These are phyloP conservation scores for Ogataea allantospora DNA, from an alignment of 805 yeast species.

Conservation along the genomic window DNA sequence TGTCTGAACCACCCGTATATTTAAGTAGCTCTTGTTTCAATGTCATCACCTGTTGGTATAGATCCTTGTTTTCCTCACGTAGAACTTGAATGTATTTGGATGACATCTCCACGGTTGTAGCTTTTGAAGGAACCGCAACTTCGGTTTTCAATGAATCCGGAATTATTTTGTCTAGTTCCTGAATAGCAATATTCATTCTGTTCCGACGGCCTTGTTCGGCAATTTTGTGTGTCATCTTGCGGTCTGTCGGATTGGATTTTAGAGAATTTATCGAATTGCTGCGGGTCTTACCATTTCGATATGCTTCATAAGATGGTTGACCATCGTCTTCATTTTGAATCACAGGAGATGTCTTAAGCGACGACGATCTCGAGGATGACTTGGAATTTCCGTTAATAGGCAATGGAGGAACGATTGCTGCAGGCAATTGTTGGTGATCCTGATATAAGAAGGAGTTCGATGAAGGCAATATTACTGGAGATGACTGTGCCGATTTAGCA, in stretches of 20 bases:
- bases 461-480: constrained; percentile 38
- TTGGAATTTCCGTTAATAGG: constrained; percentile 9
- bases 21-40: constrained; percentile 28
- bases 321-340: constrained; percentile 13
- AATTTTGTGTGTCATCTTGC: constrained; percentile 76
- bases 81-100: constrained; percentile 60
- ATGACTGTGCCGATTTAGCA: constrained; percentile 31
- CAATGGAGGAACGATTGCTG: constrained; percentile 8
- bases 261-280: constrained; percentile 11
- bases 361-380: constrained; percentile 12
- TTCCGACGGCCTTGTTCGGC: constrained; percentile 97
- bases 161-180: constrained; percentile 65
- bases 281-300: background rate
- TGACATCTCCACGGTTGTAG: constrained; percentile 92
- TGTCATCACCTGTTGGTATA: constrained; percentile 38
- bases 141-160: constrained; percentile 59
- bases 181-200: constrained; percentile 84
- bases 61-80: constrained; percentile 35
- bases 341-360: constrained; percentile 20
- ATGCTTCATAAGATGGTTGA: constrained; percentile 4
- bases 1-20: constrained; percentile 4
- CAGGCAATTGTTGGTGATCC: constrained; percentile 14
- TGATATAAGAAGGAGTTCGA: constrained; percentile 21
- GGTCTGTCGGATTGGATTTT: constrained; percentile 32
- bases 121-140: constrained; percentile 77